Evolutionary conservation across 2,329 filamentous ascomycete species (phyloP).

Genomic region (Magnaporthales sp.): DNA sequence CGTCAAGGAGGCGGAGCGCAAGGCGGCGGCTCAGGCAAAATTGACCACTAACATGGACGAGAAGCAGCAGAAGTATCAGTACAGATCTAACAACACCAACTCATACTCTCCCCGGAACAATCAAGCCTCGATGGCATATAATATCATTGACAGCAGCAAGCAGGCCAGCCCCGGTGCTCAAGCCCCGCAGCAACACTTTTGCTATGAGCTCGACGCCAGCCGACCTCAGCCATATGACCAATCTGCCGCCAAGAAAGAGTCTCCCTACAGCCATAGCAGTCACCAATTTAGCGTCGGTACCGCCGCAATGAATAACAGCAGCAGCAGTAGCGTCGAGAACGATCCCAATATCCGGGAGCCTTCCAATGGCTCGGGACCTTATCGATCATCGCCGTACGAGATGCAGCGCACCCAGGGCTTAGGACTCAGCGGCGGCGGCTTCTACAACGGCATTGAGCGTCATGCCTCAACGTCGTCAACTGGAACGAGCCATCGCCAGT

Average conservation of each 20-base stretch:
- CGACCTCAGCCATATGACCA: slow-evolving; percentile 6
- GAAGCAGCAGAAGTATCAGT: slow-evolving; percentile 2
- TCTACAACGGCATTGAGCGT: background rate
- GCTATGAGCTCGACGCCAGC: background rate
- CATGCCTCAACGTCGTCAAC: background rate
- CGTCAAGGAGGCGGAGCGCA: slow-evolving; percentile 22
- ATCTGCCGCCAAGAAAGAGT: background rate
- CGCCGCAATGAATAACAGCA: background rate
- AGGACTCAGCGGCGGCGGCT: background rate
- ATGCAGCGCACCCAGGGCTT: slow-evolving; percentile 3
- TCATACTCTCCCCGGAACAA: background rate
- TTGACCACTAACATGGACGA: background rate
- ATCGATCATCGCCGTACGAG: slow-evolving; percentile 1
- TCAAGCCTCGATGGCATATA: background rate
- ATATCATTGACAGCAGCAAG: background rate
- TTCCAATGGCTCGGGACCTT: background rate
- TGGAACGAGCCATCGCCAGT: background rate
- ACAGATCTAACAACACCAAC: slow-evolving; percentile 1
- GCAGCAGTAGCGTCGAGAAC: background rate
- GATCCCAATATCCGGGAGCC: background rate
- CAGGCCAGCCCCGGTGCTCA: background rate
- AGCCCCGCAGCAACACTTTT: background rate
- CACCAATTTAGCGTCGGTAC: slow-evolving; percentile 1
- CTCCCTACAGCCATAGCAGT: slow-evolving; percentile 4
- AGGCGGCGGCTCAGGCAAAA: slow-evolving; percentile 7